Base-by-base conservation (phyloP, 441 rosid genomes). In the Euphorbia celastroides region DNA sequence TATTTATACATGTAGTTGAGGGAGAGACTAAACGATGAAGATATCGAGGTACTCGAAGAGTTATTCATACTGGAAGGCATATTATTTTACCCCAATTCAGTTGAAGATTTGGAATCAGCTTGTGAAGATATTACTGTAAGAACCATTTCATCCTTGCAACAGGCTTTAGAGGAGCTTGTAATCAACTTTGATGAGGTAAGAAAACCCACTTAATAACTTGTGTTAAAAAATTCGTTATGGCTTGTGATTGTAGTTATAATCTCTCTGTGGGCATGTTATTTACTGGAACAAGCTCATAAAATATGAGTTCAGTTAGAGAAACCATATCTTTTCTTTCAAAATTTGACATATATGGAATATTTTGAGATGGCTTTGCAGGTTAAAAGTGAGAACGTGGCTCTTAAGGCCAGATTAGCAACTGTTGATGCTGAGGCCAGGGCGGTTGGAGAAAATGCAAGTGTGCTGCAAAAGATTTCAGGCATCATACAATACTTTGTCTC, bases 31-130 rank as follows among this genome's bases (percentile, higher is more conserved):
- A 78, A 76, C 60, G 79, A 62, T 57, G 84, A 87, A 73, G 90
- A 84, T 68, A 74, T 88, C 65, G 76, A 83, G 67, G 76, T 81
- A 70, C 89, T 90, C 17, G 88, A 84, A 81, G 88, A 88, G 74
- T 60, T 83, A 70, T 80, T 84, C 79, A 67, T 77, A 62, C 77
- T 74, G 62, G 92, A 83, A 71, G 90, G 87, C 46, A 70, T 83
- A 50, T 34, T 80, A 60, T 70, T 70, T 46, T 78, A 75, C 79
- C 79, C 74, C 70, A 70, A 75, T 76, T 77, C 80, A 65, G 56
- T 63, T 27, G 83, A 78, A 48, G 92, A 86, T 34, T 70, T 76
- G 76, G 87, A 85, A 64, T 50, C 71, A 57, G 75, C 72, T 44
- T 78, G 17, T 42, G 83, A 88, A 69, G 86, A 81, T 69, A 69